These are phyloP conservation scores for Glomus cerebriforme DNA, from an alignment of 192 early-diverging fungal species.

Conservation along the genomic window DNA sequence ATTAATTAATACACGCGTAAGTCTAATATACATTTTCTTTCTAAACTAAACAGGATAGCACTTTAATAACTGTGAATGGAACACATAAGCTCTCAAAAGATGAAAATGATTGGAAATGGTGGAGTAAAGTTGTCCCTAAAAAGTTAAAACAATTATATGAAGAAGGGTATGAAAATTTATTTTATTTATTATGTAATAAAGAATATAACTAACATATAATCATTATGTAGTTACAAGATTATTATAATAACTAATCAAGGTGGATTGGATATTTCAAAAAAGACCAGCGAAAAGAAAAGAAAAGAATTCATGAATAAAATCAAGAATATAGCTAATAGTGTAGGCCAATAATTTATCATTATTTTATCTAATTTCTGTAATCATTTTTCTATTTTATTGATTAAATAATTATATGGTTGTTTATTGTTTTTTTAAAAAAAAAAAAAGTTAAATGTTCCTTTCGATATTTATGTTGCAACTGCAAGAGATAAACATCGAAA, in stretches of 20 bases:
- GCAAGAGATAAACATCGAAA: slow-evolving; percentile 73
- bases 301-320: slow-evolving; percentile 52
- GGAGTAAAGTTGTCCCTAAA: slow-evolving; percentile 57
- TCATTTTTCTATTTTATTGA: no score
- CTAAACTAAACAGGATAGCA: slow-evolving; percentile 58
- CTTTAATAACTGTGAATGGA: slow-evolving; percentile 71
- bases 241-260: slow-evolving; percentile 79
- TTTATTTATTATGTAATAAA: slow-evolving; percentile 19
- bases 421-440: neutral
- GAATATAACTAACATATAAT: neutral
- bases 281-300: slow-evolving; percentile 42
- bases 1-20: neutral
- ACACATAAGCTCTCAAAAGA: slow-evolving; percentile 62
- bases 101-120: slow-evolving; percentile 81
- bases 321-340: slow-evolving; percentile 37
- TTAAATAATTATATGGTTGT: neutral
- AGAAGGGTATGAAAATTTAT: slow-evolving; percentile 55
- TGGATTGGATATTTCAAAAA: slow-evolving; percentile 49
- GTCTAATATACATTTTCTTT: neutral
- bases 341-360: neutral
- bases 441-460: slow-evolving; percentile 53
- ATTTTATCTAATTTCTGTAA: slow-evolving; percentile 16
- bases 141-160: slow-evolving; percentile 60
- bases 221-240: slow-evolving; percentile 56
- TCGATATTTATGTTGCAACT: slow-evolving; percentile 72